A percentile compares a stretch with the other conserved stretches of the same genome.
Conservation (phyloP, 2,329 filamentous ascomycete species). For the Cercospora sesami region DNA sequence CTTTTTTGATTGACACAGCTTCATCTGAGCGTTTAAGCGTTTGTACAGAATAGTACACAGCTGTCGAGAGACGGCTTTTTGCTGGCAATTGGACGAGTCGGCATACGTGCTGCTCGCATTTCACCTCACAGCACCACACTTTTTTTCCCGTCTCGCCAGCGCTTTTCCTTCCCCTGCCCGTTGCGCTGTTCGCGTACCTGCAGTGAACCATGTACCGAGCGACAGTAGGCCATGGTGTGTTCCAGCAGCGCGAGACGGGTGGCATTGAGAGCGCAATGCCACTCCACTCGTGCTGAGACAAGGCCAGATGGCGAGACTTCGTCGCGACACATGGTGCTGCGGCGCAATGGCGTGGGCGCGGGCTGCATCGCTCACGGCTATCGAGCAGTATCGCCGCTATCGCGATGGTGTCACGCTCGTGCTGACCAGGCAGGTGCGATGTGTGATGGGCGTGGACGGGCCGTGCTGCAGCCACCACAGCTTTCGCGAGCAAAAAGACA, state of each 20-base stretch:
- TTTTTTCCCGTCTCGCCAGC: neutral
- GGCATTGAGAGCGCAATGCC: neutral
- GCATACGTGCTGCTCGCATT: slow-evolving; percentile 8
- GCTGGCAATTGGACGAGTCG: slow-evolving; percentile 13
- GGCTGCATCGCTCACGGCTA: neutral
- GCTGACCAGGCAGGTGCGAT: slow-evolving; percentile 13
- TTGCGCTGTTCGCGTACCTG: slow-evolving; percentile 21
- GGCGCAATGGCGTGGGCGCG: neutral
- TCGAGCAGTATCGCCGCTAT: neutral
- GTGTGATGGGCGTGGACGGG: neutral
- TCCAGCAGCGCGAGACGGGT: neutral
- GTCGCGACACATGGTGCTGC: neutral
- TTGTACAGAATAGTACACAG: slow-evolving; percentile 28
- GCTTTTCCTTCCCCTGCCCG: neutral
- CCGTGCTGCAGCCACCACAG: slow-evolving; percentile 6
- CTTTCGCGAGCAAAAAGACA: neutral
- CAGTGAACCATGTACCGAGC: slow-evolving; percentile 20
- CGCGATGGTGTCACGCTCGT: slow-evolving; percentile 6
- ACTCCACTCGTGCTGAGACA: slow-evolving; percentile 4
- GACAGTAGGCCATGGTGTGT: slow-evolving; percentile 14
- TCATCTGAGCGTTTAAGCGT: slow-evolving; percentile 24
- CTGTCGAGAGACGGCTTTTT: slow-evolving; percentile 15
- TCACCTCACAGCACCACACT: neutral
- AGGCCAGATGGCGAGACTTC: slow-evolving; percentile 4
- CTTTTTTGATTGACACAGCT: slow-evolving; percentile 16